phyloP scores from a whole-genome alignment of 2,329 filamentous ascomycete genomes.

The Ophiosphaerella herpotricha region DNA sequence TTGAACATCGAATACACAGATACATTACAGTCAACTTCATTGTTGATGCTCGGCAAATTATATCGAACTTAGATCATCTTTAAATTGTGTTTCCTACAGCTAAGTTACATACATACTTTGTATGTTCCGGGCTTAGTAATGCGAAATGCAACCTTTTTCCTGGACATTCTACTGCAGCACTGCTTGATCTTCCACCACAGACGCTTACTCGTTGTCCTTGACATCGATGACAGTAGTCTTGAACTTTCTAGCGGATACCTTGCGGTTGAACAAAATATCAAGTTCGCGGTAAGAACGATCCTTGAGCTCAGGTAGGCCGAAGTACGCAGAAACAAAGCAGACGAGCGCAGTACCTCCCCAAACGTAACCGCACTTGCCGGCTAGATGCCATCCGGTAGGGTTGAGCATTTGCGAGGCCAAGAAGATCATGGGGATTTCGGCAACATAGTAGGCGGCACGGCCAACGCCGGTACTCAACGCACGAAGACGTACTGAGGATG shows the following conservation, averaged over 20 bases:
- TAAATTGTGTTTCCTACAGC: no score
- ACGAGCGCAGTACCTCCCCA: slow-evolving; percentile 15
- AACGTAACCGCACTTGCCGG: slow-evolving; percentile 6
- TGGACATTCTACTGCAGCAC: no score
- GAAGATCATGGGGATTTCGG: slow-evolving; percentile 52
- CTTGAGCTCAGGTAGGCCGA: slow-evolving; percentile 45
- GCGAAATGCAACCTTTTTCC: no score
- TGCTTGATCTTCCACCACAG: no score
- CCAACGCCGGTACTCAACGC: slow-evolving; percentile 67
- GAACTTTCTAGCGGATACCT: slow-evolving; percentile 15
- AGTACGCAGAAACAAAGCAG: slow-evolving; percentile 32
- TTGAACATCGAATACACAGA: no score
- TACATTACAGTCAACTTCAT: no score
- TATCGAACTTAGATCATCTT: no score
- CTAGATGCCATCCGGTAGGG: slow-evolving; percentile 6
- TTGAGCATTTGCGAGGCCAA: slow-evolving; percentile 10
- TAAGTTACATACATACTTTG: no score
- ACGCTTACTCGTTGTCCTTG: no score
- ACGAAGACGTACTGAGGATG: slow-evolving; percentile 65
- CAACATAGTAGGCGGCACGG: slow-evolving; percentile 65
- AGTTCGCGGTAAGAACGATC: slow-evolving; percentile 46
- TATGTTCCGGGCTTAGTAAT: no score
- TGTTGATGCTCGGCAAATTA: no score
- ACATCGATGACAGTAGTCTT: no score
- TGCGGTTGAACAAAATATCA: slow-evolving; percentile 45